These are phyloP conservation scores for Carex arenaria DNA, from an alignment of 202 grass and related monocot genomes.

Conservation along the genomic window DNA sequence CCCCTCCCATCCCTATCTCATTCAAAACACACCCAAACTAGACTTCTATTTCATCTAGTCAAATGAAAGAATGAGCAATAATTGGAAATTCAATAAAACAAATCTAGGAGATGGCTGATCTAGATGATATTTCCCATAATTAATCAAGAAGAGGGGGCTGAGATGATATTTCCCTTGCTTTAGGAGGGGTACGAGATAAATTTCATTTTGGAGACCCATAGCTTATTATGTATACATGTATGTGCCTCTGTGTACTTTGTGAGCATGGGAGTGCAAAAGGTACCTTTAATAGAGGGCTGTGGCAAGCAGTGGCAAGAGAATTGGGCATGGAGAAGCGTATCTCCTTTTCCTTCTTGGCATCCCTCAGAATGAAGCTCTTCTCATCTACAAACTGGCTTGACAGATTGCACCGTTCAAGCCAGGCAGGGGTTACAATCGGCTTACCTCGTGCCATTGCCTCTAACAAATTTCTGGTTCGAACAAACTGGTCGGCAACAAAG, in stretches of 20 bases:
- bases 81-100: background rate
- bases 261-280: background rate
- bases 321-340: conserved; percentile 77
- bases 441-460: conserved; percentile 88
- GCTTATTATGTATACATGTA: background rate
- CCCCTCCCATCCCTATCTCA: background rate
- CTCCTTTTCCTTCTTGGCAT: conserved; percentile 88
- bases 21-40: background rate
- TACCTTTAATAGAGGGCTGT: conserved; percentile 78
- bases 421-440: conserved; percentile 64
- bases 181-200: background rate
- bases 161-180: background rate
- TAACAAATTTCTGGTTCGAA: conserved; percentile 87
- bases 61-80: background rate
- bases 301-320: conserved; percentile 61
- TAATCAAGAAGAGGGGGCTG: background rate
- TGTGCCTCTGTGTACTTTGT: background rate
- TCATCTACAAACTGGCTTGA: conserved; percentile 75
- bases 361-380: conserved; percentile 79
- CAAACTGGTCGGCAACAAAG: conserved; percentile 83
- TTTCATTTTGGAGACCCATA: background rate
- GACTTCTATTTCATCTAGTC: background rate
- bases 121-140: background rate
- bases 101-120: background rate
- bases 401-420: conserved; percentile 83